Evolutionary conservation across 495 filamentous ascomycete species (phyloP), one percentile per base, ranked within the genome.

Genomic region (Daldinia caldariorum): DNA sequence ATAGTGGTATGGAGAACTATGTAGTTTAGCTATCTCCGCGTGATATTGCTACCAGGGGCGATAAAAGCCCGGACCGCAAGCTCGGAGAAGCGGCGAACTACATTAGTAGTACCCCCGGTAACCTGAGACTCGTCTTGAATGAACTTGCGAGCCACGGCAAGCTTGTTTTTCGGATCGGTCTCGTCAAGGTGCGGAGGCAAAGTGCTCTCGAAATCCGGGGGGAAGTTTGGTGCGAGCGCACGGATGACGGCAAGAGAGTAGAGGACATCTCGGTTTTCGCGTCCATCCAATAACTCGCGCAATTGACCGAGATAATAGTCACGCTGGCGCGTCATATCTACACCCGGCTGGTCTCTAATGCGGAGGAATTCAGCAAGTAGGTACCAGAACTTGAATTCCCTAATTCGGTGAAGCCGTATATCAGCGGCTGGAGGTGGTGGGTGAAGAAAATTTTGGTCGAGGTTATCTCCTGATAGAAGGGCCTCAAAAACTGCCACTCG

Each of bases 221-320:
- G 41, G 77, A 90, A 86, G 16, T 89, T 87, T 39, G 86, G 85
- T 31, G 92, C 90, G 39, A 92, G 83, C 68, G 92, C 88, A 18
- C 93, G 88, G 9, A 90, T 88, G 57, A 97, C 88, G 26, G 91
- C 91, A 64, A 97, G 89, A 12, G 92, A 94, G 77, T 97, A 97
- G 35, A 97, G 85, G 7, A 96, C 92, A 70, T 97, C 94, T n/a
- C 94, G 89, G 73, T 94, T 94, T 80, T 97, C 94, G 18, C 88
- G 85, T 60, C 87, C 89, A 64, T 93, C 89, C 8, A 97, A 84
- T 5, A 94, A 79, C 41, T 84, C 83, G 47, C 93, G 89, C 74
- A 90, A 85, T 6, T 81, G 82, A 4, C 69, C 74, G 8, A 97
- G 79, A 1, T 86, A 85, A 60, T 88, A 84, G 50, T 93, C 90